Conservation (phyloP, 1,284 basidiomycete species). For the Ustilago trichophora region DNA sequence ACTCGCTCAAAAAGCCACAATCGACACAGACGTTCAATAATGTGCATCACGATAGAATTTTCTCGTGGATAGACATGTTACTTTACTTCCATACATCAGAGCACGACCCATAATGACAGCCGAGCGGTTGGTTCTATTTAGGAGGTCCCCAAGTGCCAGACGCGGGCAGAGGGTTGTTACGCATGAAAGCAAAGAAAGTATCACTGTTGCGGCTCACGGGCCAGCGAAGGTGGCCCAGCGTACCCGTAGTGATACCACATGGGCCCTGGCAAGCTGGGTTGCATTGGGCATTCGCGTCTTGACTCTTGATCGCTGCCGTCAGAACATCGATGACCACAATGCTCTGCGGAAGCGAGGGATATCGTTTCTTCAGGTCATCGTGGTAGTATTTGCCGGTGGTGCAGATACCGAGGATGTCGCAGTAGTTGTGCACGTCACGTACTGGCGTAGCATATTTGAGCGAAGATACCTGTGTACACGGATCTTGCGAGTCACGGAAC, state of each 20-base stretch:
- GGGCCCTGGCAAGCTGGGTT: background rate
- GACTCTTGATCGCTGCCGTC: conserved; percentile 10
- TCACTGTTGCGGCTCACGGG: conserved; percentile 8
- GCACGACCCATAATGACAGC: no score
- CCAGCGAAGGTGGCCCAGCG: background rate
- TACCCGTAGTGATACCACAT: background rate
- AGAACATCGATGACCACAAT: conserved; percentile 16
- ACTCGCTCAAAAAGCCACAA: no score
- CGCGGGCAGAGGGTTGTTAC: conserved; percentile 13
- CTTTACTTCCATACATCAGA: no score
- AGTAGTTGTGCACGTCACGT: conserved; percentile 29
- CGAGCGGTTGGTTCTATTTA: no score
- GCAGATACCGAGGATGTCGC: conserved; percentile 29
- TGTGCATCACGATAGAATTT: no score
- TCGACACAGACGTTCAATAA: no score
- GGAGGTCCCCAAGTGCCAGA: conserved; percentile 20
- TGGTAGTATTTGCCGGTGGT: conserved; percentile 24
- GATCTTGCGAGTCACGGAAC: conserved; percentile 35
- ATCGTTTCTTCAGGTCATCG: conserved; percentile 20
- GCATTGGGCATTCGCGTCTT: conserved; percentile 3
- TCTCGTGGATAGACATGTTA: no score
- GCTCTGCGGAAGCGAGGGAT: conserved; percentile 16
- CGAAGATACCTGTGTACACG: conserved; percentile 21
- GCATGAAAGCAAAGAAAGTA: conserved; percentile 25
- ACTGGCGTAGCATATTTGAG: conserved; percentile 24